phyloP scores from a whole-genome alignment of 331 rosid species.

The Malus hybrid region DNA sequence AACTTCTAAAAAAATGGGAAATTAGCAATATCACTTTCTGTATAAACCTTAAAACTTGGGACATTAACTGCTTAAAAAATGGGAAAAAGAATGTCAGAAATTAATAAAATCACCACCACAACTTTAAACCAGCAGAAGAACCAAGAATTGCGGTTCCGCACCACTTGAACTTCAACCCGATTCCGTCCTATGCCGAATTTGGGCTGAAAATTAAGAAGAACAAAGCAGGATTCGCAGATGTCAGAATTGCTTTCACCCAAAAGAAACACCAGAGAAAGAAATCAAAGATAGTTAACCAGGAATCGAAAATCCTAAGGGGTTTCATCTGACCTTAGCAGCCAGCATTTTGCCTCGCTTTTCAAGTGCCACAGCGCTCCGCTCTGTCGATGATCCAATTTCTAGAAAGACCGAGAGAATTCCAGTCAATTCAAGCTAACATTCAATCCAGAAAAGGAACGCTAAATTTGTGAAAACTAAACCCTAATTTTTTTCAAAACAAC shows the following conservation, averaged over 20 bases:
- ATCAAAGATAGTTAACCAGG: not conserved
- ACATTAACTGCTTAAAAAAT: slow-evolving; percentile 24
- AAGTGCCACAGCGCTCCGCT: not conserved
- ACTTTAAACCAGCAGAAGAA: not conserved
- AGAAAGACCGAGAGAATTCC: not conserved
- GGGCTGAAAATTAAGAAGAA: not conserved
- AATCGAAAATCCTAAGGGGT: not conserved
- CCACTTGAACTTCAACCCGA: not conserved
- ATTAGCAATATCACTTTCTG: slow-evolving; percentile 16
- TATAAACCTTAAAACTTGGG: slow-evolving; percentile 41
- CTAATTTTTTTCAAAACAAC: not conserved
- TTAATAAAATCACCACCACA: not conserved
- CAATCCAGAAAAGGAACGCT: not conserved
- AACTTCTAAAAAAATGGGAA: slow-evolving; percentile 15
- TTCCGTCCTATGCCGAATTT: not conserved
- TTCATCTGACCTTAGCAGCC: slow-evolving; percentile 2
- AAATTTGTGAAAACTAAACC: no score
- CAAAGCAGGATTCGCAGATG: not conserved
- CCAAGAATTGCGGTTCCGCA: not conserved
- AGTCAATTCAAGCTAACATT: not conserved
- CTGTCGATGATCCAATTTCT: slow-evolving; percentile 1
- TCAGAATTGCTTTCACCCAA: not conserved
- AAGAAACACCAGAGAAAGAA: not conserved
- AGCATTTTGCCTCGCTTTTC: slow-evolving; percentile 3
- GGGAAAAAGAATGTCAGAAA: not conserved